These are phyloP conservation scores for Rhizopogon vesiculosus DNA, from an alignment of 768 basidiomycete species.

Conservation along the genomic window DNA sequence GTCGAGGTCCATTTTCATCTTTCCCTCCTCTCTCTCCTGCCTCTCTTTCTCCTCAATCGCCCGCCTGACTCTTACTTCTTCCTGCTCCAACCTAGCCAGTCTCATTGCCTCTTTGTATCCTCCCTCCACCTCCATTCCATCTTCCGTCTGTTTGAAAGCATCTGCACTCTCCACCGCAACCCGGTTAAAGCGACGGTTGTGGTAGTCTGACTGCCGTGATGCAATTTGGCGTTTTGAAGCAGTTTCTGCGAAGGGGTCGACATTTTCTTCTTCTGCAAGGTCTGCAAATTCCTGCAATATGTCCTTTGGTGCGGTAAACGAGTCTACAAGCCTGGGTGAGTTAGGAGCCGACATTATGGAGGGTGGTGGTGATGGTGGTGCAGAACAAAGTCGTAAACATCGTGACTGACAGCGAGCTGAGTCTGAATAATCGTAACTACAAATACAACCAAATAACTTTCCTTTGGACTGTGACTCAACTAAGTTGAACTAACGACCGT, in stretches of 20 bases:
- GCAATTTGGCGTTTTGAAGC: slow-evolving; percentile 93
- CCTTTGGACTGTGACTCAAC: neutral
- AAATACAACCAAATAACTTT: slow-evolving; percentile 21
- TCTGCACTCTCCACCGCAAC: slow-evolving; percentile 77
- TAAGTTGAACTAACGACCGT: no score
- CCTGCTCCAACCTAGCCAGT: slow-evolving; percentile 84
- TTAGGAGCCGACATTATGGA: slow-evolving; percentile 48
- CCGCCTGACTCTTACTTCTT: slow-evolving; percentile 78
- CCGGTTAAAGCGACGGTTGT: slow-evolving; percentile 85
- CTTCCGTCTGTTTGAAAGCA: slow-evolving; percentile 65
- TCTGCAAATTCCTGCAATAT: slow-evolving; percentile 91
- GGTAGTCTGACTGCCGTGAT: slow-evolving; percentile 90
- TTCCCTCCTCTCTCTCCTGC: slow-evolving; percentile 63
- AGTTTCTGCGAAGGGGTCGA: slow-evolving; percentile 90
- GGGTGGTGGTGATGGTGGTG: slow-evolving; percentile 14
- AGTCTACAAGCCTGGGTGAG: slow-evolving; percentile 77
- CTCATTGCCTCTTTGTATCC: slow-evolving; percentile 98
- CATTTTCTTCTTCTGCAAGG: slow-evolving; percentile 88
- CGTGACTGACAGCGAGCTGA: slow-evolving; percentile 13
- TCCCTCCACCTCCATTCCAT: slow-evolving; percentile 70
- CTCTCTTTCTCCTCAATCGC: slow-evolving; percentile 89
- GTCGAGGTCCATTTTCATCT: slow-evolving; percentile 84
- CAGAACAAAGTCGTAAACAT: slow-evolving; percentile 7
- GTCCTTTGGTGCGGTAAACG: slow-evolving; percentile 91
- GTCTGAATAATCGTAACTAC: slow-evolving; percentile 23